Conservation (phyloP, 2,329 filamentous ascomycete species). For the Aspergillus fructus region DNA sequence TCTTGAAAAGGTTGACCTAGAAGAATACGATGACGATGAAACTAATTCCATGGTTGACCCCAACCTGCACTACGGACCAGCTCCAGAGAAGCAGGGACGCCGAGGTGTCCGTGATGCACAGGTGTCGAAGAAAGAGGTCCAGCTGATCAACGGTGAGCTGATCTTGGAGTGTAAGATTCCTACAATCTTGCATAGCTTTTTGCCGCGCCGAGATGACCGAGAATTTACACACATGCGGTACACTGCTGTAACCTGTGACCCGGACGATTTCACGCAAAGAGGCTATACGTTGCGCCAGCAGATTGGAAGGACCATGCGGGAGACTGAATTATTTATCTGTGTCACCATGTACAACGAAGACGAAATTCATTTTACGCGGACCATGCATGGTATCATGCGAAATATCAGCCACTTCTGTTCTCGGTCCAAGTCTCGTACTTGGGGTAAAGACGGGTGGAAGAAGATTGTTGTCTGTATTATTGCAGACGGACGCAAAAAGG, state of each 20-base stretch:
- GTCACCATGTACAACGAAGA: conserved; percentile 99
- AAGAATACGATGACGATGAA: conserved; percentile 46
- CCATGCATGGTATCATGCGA: conserved; percentile 98
- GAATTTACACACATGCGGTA: conserved; percentile 99
- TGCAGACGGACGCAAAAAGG: conserved; percentile 88
- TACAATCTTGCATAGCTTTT: conserved; percentile 94
- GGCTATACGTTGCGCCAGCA: conserved; percentile 93
- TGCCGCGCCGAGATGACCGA: conserved; percentile 86
- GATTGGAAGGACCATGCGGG: conserved; percentile 76
- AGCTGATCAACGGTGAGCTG: conserved; percentile 94
- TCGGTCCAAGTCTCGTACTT: conserved; percentile 85
- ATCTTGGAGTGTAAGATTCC: conserved; percentile 99
- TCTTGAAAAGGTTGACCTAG: conserved; percentile 44
- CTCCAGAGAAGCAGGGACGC: conserved; percentile 81
- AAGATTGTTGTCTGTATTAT: conserved; percentile 99
- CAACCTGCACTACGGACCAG: conserved; percentile 75
- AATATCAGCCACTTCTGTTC: conserved; percentile 97
- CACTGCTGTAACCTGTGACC: conserved; percentile 96
- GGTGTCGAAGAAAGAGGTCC: conserved; percentile 89
- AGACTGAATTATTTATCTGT: conserved; percentile 95
- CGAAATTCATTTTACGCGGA: conserved; percentile 92
- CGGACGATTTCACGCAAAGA: conserved; percentile 83
- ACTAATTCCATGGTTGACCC: conserved; percentile 57
- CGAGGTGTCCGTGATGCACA: conserved; percentile 83
- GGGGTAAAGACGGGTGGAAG: conserved; percentile 97